Evolutionary conservation across 106 monocot species (phyloP).

Genomic region (Dendrobium officinale): DNA sequence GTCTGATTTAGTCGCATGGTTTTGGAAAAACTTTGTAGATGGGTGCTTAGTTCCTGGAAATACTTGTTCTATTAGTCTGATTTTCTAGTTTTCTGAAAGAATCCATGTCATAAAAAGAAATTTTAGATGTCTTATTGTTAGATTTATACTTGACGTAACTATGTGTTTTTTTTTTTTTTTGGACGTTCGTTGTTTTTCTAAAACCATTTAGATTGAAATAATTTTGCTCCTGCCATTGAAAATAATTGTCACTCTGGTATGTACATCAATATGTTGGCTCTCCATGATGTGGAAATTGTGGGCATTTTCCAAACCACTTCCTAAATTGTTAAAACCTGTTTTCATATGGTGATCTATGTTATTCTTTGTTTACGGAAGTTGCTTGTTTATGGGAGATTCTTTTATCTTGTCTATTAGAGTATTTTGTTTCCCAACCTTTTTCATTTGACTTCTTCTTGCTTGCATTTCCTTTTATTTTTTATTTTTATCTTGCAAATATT

Average conservation of each 20-base stretch:
- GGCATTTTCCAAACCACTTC: background rate
- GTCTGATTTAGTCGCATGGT: background rate
- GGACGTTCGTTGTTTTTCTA: background rate
- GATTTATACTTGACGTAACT: background rate
- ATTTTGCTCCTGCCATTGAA: background rate
- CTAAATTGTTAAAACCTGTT: background rate
- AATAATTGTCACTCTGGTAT: background rate
- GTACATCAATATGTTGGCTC: background rate
- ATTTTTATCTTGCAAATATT: background rate
- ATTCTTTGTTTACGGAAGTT: background rate
- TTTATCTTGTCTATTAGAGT: background rate
- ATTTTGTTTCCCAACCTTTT: background rate
- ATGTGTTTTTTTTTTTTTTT: background rate
- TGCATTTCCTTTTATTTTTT: constrained; percentile 1
- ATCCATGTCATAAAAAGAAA: background rate
- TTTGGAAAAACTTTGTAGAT: background rate
- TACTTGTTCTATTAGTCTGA: background rate
- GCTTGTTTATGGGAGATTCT: too few species aligned
- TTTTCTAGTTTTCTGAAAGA: background rate
- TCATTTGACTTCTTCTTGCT: background rate
- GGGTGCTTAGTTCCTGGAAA: background rate
- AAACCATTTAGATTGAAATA: background rate
- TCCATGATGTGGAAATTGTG: background rate
- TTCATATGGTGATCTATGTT: background rate
- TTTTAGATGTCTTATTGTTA: background rate